These are phyloP conservation scores for Aspergillus felis DNA, from an alignment of 2,329 filamentous ascomycete species.

Conservation along the genomic window DNA sequence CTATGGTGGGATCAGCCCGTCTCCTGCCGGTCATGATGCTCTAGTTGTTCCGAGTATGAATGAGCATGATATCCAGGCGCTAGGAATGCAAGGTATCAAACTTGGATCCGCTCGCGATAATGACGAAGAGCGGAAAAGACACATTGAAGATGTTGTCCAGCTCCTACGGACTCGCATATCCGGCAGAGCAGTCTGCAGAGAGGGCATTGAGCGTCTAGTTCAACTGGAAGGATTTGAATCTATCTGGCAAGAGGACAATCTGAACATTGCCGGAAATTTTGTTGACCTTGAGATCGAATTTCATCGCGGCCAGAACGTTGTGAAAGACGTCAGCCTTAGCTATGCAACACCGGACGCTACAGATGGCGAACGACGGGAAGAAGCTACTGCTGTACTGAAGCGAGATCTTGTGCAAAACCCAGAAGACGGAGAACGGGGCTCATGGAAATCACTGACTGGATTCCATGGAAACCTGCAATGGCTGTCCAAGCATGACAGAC, in stretches of 20 bases:
- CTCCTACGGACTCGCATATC: constrained; percentile 38
- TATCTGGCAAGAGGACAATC: constrained; percentile 44
- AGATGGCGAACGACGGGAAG: constrained; percentile 39
- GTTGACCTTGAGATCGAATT: constrained; percentile 47
- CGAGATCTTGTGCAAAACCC: constrained; percentile 33
- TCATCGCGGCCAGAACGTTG: constrained; percentile 35
- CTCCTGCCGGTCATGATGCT: constrained; percentile 35
- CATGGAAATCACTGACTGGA: constrained; percentile 35
- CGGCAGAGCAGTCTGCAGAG: constrained; percentile 42
- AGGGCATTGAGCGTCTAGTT: constrained; percentile 41
- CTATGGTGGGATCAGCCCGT: constrained; percentile 39
- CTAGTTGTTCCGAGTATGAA: constrained; percentile 35
- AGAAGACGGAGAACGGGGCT: constrained; percentile 27
- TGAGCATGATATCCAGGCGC: constrained; percentile 36
- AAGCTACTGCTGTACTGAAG: constrained; percentile 42
- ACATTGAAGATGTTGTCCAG: constrained; percentile 40
- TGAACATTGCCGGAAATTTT: constrained; percentile 45
- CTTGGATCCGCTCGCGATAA: constrained; percentile 35
- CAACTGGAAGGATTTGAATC: constrained; percentile 44
- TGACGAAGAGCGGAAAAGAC: constrained; percentile 39
- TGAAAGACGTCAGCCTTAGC: constrained; percentile 42
- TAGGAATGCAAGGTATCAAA: constrained; percentile 38
- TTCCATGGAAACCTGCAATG: constrained; percentile 44
- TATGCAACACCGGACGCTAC: constrained; percentile 40
- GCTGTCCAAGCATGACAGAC: constrained; percentile 42